Evolutionary conservation across 2,329 filamentous ascomycete species (phyloP).

Genomic region (Dothideomycetes sp.): DNA sequence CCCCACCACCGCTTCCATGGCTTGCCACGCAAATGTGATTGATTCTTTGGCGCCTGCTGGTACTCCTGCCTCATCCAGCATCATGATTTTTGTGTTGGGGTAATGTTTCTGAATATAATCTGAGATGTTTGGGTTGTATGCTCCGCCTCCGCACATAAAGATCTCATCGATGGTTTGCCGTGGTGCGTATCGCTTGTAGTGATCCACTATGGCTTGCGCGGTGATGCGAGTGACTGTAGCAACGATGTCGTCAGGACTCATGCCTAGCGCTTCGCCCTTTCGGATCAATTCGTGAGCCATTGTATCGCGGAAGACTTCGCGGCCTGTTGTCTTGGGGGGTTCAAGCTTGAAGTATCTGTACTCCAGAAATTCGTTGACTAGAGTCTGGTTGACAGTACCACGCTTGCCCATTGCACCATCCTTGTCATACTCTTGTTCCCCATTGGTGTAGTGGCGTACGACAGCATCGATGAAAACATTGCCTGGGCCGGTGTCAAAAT

Average conservation of each 20-base stretch:
- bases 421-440: constrained; percentile 19
- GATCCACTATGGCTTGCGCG: constrained; percentile 45
- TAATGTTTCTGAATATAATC: constrained; percentile 40
- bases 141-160: constrained; percentile 51
- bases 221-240: constrained; percentile 51
- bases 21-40: constrained; percentile 50
- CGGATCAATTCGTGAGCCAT: constrained; percentile 41
- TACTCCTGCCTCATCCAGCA: constrained; percentile 48
- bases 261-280: constrained; percentile 32
- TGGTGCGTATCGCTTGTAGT: constrained; percentile 39
- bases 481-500: constrained; percentile 22
- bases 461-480: constrained; percentile 23
- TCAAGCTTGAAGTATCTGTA: constrained; percentile 40
- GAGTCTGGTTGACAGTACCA: constrained; percentile 18
- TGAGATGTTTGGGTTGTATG: constrained; percentile 47
- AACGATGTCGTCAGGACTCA: constrained; percentile 41
- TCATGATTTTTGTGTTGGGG: constrained; percentile 38
- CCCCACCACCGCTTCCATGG: constrained; percentile 47
- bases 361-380: constrained; percentile 20
- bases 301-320: constrained; percentile 49
- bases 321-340: constrained; percentile 47
- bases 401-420: constrained; percentile 19
- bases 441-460: constrained; percentile 19
- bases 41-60: constrained; percentile 49
- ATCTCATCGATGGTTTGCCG: constrained; percentile 40